Evolutionary conservation across 169 alveolate genomes (phyloP).

Genomic region (Perkinsus chesapeaki): DNA sequence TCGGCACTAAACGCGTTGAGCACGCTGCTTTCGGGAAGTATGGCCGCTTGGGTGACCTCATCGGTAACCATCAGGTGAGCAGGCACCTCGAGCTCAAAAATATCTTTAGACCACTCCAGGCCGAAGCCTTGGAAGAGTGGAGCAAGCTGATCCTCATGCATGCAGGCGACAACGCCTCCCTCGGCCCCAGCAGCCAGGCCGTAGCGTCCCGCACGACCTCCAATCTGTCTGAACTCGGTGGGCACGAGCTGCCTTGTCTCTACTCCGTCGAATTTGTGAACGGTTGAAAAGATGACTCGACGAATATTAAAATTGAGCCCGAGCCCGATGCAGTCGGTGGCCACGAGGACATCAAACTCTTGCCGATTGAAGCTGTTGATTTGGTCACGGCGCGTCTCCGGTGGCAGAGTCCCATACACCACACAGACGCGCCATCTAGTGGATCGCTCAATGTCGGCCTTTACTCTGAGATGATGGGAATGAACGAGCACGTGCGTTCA

Average conservation of each 20-base stretch:
- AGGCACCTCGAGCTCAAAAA: not conserved
- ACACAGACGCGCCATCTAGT: constrained; percentile 22
- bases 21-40: not conserved
- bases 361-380: constrained; percentile 7
- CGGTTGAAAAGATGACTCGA: constrained; percentile 59
- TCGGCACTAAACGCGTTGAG: not conserved
- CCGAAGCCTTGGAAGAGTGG: not conserved
- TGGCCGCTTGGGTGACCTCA: not conserved
- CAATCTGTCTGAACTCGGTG: constrained; percentile 61
- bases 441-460: not conserved
- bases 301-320: constrained; percentile 69
- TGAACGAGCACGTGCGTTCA: not conserved
- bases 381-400: constrained; percentile 57
- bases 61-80: not conserved
- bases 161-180: not conserved
- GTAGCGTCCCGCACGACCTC: constrained; percentile 82
- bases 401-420: constrained; percentile 69
- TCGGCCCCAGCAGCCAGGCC: constrained; percentile 4
- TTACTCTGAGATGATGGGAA: not conserved
- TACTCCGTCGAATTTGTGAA: constrained; percentile 53
- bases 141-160: not conserved
- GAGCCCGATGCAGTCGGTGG: constrained; percentile 84
- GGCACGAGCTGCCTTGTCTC: constrained; percentile 33
- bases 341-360: constrained; percentile 49
- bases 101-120: not conserved